Evolutionary conservation across 73 alveolate genomes (phyloP), one percentile per base, ranked within the genome.

Genomic region (Tetrahymena borealis): DNA sequence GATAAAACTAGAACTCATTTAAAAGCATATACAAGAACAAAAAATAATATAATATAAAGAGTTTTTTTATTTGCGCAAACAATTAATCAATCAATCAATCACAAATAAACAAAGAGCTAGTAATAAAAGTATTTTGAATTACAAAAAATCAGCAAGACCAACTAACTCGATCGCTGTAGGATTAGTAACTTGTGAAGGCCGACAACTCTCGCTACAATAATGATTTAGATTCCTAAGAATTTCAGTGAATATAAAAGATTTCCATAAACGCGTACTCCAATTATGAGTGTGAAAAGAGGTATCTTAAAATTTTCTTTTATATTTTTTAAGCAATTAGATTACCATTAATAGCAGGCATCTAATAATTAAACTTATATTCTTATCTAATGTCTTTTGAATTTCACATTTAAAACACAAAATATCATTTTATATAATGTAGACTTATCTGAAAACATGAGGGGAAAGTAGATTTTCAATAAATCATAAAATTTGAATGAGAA

Each of bases 1-100:
- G 85, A 60, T 60, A 60, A 60, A 60, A 60, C 85, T 60, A 60
- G 85, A n/a, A 60, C 85, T 60, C 85, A 60, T 60, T 60, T 60
- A 60, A 60, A 60, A 60, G 28, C 28, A 32, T 24, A 60, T 24
- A 60, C n/a, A 60, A 9, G 24, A 60, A 60, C 11, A 60, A 60
- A 60, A 35, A 60, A 18, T 18, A 60, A 24, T 39, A 24, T 24
- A 6, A 60, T 60, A 60, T 24, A 13, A 60, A 39, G 7, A 39
- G 12, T 24, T 32, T 60, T 35, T 18, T 60, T 60, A 60, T 60
- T 60, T 60, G 38, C 38, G 85, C 85, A 35, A 60, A 24, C 85
- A 60, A 60, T 60, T 24, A 60, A 39, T n/a, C 10, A 60, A 24
- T 60, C 28, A 60, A 60, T 60, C 28, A 60, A 60, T 60, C n/a